Percentiles rank a stretch among this genome's conserved stretches.
These are phyloP conservation scores for Erysimum pusillum DNA, from an alignment of 441 rosid species.

Conservation along the genomic window DNA sequence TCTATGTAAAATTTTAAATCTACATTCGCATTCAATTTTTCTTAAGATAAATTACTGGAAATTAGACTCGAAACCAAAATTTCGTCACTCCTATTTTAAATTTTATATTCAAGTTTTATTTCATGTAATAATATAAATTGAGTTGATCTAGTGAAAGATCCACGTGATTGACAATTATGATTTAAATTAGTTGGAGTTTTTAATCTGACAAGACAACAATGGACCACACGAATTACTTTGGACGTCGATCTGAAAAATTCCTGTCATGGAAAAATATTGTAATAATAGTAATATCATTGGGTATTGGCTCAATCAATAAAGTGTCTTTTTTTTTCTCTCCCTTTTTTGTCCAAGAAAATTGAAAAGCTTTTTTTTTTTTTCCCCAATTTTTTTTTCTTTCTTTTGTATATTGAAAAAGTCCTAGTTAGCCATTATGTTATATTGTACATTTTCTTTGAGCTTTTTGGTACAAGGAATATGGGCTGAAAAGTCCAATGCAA, in stretches of 20 bases:
- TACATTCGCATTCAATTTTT: not conserved
- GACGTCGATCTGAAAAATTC: not conserved
- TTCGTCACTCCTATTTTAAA: not conserved
- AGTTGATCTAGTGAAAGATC: conserved; percentile 18
- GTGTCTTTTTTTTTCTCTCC: not conserved
- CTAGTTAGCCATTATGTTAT: too few species aligned
- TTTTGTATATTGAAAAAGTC: too few species aligned
- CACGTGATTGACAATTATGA: conserved; percentile 18
- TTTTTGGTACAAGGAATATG: not conserved
- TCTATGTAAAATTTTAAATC: too few species aligned
- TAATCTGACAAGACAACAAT: conserved; percentile 35
- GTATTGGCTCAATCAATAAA: not conserved
- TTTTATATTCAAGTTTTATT: not conserved
- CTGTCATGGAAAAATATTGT: not conserved
- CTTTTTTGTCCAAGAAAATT: too few species aligned
- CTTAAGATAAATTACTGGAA: not conserved
- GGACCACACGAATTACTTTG: conserved; percentile 23
- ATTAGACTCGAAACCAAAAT: not conserved
- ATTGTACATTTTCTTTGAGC: not conserved
- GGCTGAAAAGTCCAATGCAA: not conserved
- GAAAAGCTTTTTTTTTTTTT: too few species aligned
- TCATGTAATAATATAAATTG: not conserved
- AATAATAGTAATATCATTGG: conserved; percentile 29
- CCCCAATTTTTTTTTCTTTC: too few species aligned
- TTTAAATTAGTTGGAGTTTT: conserved; percentile 14